Evolutionary conservation across 2,329 filamentous ascomycete genomes (phyloP).

Genomic region (Fusarium piperis): DNA sequence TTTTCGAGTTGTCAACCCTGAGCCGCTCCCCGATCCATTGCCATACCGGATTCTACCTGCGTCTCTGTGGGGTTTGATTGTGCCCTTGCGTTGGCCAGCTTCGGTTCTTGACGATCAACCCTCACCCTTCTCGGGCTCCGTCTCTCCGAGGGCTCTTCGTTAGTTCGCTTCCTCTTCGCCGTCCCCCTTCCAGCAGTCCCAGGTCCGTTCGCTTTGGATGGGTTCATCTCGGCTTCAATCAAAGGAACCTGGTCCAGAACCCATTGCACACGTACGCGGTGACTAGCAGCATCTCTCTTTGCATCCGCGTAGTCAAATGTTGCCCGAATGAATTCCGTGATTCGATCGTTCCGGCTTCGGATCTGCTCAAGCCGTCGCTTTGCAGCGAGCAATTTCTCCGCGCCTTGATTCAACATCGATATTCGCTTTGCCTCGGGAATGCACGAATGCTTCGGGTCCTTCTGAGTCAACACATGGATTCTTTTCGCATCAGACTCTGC

Average conservation of each 20-base stretch:
- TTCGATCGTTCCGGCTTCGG: background rate
- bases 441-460: background rate
- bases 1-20: background rate
- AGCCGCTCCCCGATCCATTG: background rate
- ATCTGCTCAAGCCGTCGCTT: background rate
- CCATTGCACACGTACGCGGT: conserved; percentile 41
- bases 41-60: background rate
- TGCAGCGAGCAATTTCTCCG: background rate
- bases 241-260: conserved; percentile 42
- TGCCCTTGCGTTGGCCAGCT: background rate
- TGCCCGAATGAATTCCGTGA: background rate
- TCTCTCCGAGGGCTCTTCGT: background rate
- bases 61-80: background rate
- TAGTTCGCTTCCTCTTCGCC: background rate
- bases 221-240: conserved; percentile 39
- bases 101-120: background rate
- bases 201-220: background rate
- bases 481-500: background rate
- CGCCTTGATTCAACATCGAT: conserved; percentile 2
- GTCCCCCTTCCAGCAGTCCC: background rate
- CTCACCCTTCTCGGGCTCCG: background rate
- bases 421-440: conserved; percentile 18
- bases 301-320: conserved; percentile 6
- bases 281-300: conserved; percentile 28
- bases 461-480: conserved; percentile 8